phyloP scores from a whole-genome alignment of 176 grass and related monocot genomes.

The Hordeum marinum region DNA sequence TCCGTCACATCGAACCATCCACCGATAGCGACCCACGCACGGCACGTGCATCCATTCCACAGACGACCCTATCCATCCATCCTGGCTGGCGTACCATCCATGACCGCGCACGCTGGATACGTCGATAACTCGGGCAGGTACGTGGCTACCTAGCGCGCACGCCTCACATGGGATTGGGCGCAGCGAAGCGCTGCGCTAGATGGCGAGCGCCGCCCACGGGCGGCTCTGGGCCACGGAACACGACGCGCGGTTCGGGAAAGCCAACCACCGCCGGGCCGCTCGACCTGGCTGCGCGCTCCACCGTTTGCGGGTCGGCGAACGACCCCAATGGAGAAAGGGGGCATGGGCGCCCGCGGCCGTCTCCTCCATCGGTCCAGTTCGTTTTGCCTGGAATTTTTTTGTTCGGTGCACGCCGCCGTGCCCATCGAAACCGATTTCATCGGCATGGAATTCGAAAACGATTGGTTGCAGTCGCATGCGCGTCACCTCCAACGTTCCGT shows the following conservation, averaged over 20 bases:
- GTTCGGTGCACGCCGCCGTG: no score
- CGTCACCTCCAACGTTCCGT: not conserved
- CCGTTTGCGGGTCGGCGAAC: not conserved
- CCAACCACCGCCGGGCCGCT: slow-evolving; percentile 3
- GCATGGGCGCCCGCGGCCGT: not conserved
- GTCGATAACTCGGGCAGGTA: not conserved
- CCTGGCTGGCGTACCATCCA: not conserved
- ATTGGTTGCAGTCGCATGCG: no score
- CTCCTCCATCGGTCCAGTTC: not conserved
- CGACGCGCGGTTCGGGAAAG: not conserved
- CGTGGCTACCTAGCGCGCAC: no score
- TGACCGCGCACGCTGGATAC: not conserved
- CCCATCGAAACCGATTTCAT: no score
- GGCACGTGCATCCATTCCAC: not conserved
- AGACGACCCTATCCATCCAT: not conserved
- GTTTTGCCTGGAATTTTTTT: no score
- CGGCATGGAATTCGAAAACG: no score
- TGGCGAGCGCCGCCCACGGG: no score
- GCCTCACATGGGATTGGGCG: no score
- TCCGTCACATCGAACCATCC: not conserved
- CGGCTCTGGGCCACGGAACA: not conserved
- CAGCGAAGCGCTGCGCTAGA: no score
- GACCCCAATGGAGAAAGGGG: not conserved
- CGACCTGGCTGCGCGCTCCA: not conserved
- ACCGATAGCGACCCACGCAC: not conserved